Base-by-base conservation (phyloP, 2,329 filamentous ascomycete genomes). In the Lecanosticta acicola region DNA sequence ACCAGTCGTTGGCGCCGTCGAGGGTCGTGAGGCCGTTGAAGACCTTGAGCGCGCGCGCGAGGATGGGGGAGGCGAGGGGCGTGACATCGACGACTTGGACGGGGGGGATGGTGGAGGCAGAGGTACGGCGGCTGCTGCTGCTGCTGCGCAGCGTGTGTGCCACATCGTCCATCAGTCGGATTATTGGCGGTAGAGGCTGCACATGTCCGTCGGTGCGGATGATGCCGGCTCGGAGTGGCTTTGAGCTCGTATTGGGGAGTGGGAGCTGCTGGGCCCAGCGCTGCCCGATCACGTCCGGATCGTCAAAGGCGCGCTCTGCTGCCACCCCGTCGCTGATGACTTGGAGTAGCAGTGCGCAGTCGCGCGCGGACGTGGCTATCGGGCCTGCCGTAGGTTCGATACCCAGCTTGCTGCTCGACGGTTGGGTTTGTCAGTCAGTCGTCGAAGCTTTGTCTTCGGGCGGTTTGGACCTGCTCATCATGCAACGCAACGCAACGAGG, bases 21-120 rank as follows among this genome's bases (percentile, higher is more conserved):
- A 79, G 66, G 18, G 73, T 73, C 64, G 83, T 78, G 41, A 84
- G 66, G 13, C 71, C 71, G 47, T 79, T 79, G 32, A 77, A 75
- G 7, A 81, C 67, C 2, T 70, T 72, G 47, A 82, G 76, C 42
- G 74, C 76, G 55, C 77, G 72, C 3, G 72, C 71, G 43, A 83
- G 72, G 3, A 74, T 66, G 0, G 66, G 57, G 0, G 75, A 72
- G 4, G 78, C 71, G 9, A 77, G 70, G 24, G 24, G 24, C 24
- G 24, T 29, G 39, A 84, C 68, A 13, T 83, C 77, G 0, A 84
- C 67, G 1, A 82, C 71, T 37, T 79, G 71, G n/a, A 84, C 64
- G 61, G 57, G 36, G 62, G 39, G 43, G 29, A 39, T 42, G 32
- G 48, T 49, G 13, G 67, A 59, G 63, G 32, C 32, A 18, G 21